Evolutionary conservation across 192 early-diverging fungal species (phyloP).

Genomic region (Backusella psychrophila): DNA sequence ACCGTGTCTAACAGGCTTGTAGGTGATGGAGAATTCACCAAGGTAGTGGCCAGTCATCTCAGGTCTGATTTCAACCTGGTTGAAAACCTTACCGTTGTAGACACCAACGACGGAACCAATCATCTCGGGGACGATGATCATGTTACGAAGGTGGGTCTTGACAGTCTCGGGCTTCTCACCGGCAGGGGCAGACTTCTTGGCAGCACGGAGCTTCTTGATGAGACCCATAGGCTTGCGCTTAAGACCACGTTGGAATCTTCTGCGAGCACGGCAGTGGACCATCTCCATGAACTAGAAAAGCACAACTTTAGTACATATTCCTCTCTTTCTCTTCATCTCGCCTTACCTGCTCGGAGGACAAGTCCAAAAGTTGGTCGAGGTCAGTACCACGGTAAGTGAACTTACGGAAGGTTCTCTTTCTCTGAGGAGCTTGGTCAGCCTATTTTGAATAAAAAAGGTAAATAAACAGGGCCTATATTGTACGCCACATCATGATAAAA

Average conservation of each 20-base stretch:
- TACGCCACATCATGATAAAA: not conserved
- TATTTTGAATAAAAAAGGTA: not conserved
- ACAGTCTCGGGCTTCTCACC: slow-evolving; percentile 94
- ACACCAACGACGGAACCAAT: slow-evolving; percentile 94
- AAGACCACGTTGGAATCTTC: slow-evolving; percentile 97
- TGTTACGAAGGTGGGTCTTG: slow-evolving; percentile 99
- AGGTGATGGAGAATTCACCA: slow-evolving; percentile 66
- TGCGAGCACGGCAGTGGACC: slow-evolving; percentile 92
- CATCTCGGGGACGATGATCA: slow-evolving; percentile 99
- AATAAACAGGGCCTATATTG: not conserved
- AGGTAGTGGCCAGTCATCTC: slow-evolving; percentile 37
- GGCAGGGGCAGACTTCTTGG: slow-evolving; percentile 88
- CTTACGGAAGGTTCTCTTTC: slow-evolving; percentile 97
- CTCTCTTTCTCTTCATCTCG: not conserved
- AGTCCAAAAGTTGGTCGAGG: slow-evolving; percentile 94
- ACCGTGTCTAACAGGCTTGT: slow-evolving; percentile 99
- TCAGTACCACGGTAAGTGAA: slow-evolving; percentile 98
- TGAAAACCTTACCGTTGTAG: slow-evolving; percentile 99
- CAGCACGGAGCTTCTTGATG: slow-evolving; percentile 99
- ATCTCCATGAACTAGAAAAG: slow-evolving; percentile 78
- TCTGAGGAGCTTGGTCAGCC: slow-evolving; percentile 45
- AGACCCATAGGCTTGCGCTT: slow-evolving; percentile 99
- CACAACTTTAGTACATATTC: not conserved
- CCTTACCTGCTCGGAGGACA: slow-evolving; percentile 77
- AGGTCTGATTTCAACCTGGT: slow-evolving; percentile 95